phyloP scores from a whole-genome alignment of 805 yeast genomes.

The Saccharomyces kudriavzevii region DNA sequence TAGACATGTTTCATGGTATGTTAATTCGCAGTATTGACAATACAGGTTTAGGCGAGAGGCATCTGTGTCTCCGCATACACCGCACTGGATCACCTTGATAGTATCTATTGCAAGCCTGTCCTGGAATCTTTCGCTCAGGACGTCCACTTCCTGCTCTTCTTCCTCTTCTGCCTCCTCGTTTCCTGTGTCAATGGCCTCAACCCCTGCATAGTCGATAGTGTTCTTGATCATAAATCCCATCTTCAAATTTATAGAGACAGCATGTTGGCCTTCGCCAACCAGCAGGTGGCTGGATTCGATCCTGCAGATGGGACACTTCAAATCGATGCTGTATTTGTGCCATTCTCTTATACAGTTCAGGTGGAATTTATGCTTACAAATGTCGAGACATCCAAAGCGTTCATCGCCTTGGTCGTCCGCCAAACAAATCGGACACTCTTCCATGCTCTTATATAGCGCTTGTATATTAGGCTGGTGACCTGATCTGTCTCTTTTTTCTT shows the following conservation, averaged over 20 bases:
- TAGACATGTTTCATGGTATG: slow-evolving; percentile 22
- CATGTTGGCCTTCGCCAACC: slow-evolving; percentile 4
- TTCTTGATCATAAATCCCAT: slow-evolving; percentile 11
- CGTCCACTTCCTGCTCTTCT: not conserved
- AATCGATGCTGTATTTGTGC: slow-evolving; percentile 29
- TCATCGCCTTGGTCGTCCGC: slow-evolving; percentile 30
- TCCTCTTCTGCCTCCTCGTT: slow-evolving; percentile 2
- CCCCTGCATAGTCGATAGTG: slow-evolving; percentile 4
- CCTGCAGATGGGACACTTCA: slow-evolving; percentile 27
- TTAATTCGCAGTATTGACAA: slow-evolving; percentile 13
- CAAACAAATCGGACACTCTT: slow-evolving; percentile 52
- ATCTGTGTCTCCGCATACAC: slow-evolving; percentile 17
- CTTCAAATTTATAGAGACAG: slow-evolving; percentile 8
- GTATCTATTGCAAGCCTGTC: slow-evolving; percentile 1
- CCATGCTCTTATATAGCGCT: slow-evolving; percentile 2
- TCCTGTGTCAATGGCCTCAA: not conserved
- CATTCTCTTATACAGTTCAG: slow-evolving; percentile 48
- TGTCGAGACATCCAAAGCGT: slow-evolving; percentile 27
- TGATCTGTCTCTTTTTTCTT: not conserved
- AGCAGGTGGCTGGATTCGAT: slow-evolving; percentile 8
- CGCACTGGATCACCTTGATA: slow-evolving; percentile 6
- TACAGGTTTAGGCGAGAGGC: slow-evolving; percentile 3
- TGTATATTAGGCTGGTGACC: not conserved
- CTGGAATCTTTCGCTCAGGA: not conserved
- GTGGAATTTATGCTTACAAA: slow-evolving; percentile 53